Evolutionary conservation across 2,329 filamentous ascomycete genomes (phyloP).

Genomic region (Fonsecaea nubica): DNA sequence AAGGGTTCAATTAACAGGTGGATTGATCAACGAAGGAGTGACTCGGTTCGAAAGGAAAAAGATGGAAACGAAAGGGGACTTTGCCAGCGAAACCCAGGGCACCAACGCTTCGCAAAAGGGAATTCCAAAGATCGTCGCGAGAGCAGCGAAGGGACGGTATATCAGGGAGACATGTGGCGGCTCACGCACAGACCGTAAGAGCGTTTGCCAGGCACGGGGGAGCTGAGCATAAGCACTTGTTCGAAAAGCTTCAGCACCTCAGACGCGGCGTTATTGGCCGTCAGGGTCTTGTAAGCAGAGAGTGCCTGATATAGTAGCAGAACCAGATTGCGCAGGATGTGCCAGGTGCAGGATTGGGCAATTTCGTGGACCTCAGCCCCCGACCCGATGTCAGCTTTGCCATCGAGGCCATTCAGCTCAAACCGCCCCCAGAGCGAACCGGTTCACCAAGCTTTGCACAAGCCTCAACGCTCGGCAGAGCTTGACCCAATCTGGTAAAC

Average conservation of each 20-base stretch:
- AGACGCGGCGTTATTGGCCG: not conserved
- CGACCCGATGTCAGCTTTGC: constrained; percentile 23
- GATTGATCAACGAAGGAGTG: constrained; percentile 15
- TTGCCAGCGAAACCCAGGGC: constrained; percentile 18
- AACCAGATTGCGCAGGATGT: constrained; percentile 20
- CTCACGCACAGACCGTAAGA: not conserved
- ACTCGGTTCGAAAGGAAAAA: constrained; percentile 14
- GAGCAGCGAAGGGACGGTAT: constrained; percentile 14
- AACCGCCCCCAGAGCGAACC: constrained; percentile 4
- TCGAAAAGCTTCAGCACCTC: constrained; percentile 22
- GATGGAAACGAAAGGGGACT: constrained; percentile 13
- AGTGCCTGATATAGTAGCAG: constrained; percentile 28
- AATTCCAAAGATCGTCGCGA: constrained; percentile 17
- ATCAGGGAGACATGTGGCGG: constrained; percentile 4
- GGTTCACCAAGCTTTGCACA: constrained; percentile 21
- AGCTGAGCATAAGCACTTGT: constrained; percentile 34
- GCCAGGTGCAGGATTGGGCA: constrained; percentile 21
- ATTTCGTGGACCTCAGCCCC: constrained; percentile 13
- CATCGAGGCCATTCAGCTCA: constrained; percentile 22
- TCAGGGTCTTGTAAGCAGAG: constrained; percentile 29
- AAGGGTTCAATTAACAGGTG: not conserved
- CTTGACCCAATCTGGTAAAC: not conserved
- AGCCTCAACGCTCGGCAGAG: constrained; percentile 16
- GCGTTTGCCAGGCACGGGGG: constrained; percentile 9
- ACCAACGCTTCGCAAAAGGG: constrained; percentile 14